phyloP scores from a whole-genome alignment of 306 rosid species.

The Acacia melanoxylon region DNA sequence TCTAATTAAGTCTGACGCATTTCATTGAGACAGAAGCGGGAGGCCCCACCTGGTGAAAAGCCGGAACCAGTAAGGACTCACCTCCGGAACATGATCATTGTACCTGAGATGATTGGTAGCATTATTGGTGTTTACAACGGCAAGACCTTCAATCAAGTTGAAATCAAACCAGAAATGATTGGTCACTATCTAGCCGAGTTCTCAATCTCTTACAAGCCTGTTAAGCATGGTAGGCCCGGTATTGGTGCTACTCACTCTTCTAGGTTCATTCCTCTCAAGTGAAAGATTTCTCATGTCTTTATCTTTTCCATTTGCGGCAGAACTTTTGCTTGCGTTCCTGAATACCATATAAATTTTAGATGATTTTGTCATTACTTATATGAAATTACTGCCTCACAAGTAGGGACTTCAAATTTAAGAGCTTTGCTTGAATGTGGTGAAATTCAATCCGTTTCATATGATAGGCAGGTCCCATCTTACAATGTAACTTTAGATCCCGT shows the following conservation, averaged over 20 bases:
- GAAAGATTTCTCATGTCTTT: slow-evolving; percentile 6
- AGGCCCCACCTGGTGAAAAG: slow-evolving; percentile 36
- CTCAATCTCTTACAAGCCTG: slow-evolving; percentile 30
- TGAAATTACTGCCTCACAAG: not conserved
- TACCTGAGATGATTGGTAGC: slow-evolving; percentile 26
- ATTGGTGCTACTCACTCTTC: slow-evolving; percentile 35
- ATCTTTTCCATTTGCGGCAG: not conserved
- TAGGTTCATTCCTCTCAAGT: slow-evolving; percentile 40
- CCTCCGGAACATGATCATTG: slow-evolving; percentile 35
- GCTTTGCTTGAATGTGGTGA: not conserved
- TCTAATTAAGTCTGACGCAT: not conserved
- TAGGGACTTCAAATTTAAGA: not conserved
- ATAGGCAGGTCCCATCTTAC: not conserved
- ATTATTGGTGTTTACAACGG: slow-evolving; percentile 23
- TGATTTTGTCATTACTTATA: not conserved
- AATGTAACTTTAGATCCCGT: not conserved
- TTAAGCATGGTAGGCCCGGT: slow-evolving; percentile 37
- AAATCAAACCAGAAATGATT: slow-evolving; percentile 39
- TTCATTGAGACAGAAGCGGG: slow-evolving; percentile 28
- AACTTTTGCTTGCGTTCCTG: not conserved
- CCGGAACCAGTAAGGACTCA: slow-evolving; percentile 34
- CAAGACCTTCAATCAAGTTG: slow-evolving; percentile 38
- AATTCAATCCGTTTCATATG: not conserved
- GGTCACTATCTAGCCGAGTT: slow-evolving; percentile 36
- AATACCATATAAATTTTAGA: not conserved